Percentiles rank a stretch among this genome's conserved stretches.
Conservation (phyloP, 805 yeast species). For the Nakazawaea molendinolei region DNA sequence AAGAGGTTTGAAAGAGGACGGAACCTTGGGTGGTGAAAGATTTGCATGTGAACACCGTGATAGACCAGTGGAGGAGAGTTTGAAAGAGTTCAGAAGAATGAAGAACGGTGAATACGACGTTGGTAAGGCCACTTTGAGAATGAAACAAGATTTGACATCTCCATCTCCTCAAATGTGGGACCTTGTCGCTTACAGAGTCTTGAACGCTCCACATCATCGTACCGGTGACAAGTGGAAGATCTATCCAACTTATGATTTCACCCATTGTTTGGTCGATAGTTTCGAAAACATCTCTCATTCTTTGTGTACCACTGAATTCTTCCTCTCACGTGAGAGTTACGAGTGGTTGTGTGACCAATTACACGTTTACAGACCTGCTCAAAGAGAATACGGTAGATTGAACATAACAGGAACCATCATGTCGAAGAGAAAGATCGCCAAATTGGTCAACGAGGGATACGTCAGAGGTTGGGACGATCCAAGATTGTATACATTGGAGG, state of each 20-base stretch:
- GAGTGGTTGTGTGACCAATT: slow-evolving; percentile 98
- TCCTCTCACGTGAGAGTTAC: slow-evolving; percentile 86
- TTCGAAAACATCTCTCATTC: slow-evolving; percentile 95
- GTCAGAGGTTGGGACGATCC: slow-evolving; percentile 99
- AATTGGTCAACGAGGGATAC: slow-evolving; percentile 69
- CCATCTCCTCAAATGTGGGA: slow-evolving; percentile 99
- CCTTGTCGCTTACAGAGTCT: slow-evolving; percentile 91
- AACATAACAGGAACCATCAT: slow-evolving; percentile 90
- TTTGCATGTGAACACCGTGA: slow-evolving; percentile 72
- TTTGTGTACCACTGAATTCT: slow-evolving; percentile 92
- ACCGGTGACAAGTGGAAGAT: slow-evolving; percentile 97
- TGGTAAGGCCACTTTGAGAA: slow-evolving; percentile 91
- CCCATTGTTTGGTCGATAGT: slow-evolving; percentile 98
- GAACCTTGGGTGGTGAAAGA: slow-evolving; percentile 91
- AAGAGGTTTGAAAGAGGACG: slow-evolving; percentile 89
- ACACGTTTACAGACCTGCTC: slow-evolving; percentile 96
- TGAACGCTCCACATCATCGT: slow-evolving; percentile 89
- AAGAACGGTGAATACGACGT: slow-evolving; percentile 80
- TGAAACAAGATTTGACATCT: slow-evolving; percentile 87
- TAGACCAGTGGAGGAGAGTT: slow-evolving; percentile 65
- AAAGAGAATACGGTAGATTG: slow-evolving; percentile 96
- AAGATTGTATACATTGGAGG: slow-evolving; percentile 89
- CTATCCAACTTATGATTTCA: slow-evolving; percentile 97
- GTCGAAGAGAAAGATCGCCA: slow-evolving; percentile 94
- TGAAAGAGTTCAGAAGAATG: slow-evolving; percentile 83